These are phyloP conservation scores for Eutrema heterophyllum DNA, from an alignment of 345 rosid species.

Conservation along the genomic window DNA sequence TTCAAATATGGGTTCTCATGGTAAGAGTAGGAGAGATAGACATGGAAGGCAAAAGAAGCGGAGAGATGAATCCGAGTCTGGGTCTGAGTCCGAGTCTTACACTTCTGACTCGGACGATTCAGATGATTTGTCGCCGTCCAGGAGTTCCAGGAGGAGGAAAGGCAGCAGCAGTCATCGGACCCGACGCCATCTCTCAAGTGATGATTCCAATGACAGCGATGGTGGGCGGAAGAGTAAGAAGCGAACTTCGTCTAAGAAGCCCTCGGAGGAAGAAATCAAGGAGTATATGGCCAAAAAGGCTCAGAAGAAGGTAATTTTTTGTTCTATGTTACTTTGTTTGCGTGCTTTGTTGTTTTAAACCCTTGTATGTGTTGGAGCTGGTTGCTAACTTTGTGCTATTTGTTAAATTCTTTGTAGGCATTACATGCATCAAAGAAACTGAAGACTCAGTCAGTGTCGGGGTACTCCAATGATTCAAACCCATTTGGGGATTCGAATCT, in stretches of 20 bases:
- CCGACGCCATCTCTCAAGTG: constrained; percentile 19
- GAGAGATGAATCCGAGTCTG: constrained; percentile 31
- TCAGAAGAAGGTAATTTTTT: constrained; percentile 59
- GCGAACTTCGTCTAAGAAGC: constrained; percentile 44
- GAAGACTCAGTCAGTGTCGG: constrained; percentile 66
- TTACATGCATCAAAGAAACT: constrained; percentile 70
- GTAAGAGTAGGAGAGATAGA: constrained; percentile 21
- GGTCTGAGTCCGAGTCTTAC: constrained; percentile 32
- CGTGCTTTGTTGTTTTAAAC: background rate
- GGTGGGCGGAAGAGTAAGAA: constrained; percentile 40
- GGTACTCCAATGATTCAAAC: constrained; percentile 91
- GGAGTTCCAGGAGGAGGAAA: constrained; percentile 37
- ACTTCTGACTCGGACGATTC: constrained; percentile 27
- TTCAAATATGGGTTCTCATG: constrained; percentile 19
- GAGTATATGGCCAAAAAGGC: constrained; percentile 76
- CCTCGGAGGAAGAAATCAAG: constrained; percentile 57
- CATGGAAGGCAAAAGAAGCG: constrained; percentile 9
- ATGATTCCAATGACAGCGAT: constrained; percentile 35
- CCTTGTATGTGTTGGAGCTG: background rate
- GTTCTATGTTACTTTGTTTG: background rate
- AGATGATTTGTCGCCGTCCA: constrained; percentile 26
- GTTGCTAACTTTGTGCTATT: constrained; percentile 5
- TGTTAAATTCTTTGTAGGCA: constrained; percentile 43
- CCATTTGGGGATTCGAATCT: constrained; percentile 97
- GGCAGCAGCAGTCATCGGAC: constrained; percentile 29